These are phyloP conservation scores for Otatea glauca DNA, from an alignment of 176 grass and related monocot species.

Conservation along the genomic window DNA sequence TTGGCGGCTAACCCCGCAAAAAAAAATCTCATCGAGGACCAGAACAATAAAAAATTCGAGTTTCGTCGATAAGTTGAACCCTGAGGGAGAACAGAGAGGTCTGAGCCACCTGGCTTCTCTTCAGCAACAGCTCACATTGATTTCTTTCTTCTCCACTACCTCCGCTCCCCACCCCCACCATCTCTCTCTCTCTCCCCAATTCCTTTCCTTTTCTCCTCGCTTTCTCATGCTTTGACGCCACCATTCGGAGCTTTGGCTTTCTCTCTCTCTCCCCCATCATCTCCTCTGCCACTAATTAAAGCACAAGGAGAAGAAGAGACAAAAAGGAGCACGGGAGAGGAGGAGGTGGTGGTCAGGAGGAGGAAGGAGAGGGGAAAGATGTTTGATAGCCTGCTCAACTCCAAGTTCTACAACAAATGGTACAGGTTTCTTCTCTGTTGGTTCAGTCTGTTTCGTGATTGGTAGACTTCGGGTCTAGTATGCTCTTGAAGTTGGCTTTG, in stretches of 20 bases:
- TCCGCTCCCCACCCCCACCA: conserved; percentile 26
- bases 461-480: neutral
- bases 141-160: conserved; percentile 55
- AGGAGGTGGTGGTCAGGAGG: neutral
- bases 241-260: conserved; percentile 45
- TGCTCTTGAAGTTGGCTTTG: neutral
- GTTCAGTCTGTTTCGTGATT: conserved; percentile 22
- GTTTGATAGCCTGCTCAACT: conserved; percentile 72
- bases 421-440: conserved; percentile 3
- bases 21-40: too few species aligned
- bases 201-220: conserved; percentile 44
- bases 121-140: conserved; percentile 54
- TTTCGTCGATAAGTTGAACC: too few species aligned
- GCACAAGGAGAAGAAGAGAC: neutral
- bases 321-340: neutral
- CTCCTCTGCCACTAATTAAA: conserved; percentile 25
- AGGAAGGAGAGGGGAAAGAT: conserved; percentile 49
- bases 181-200: neutral
- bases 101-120: conserved; percentile 38
- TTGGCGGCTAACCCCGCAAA: too few species aligned
- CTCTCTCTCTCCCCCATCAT: conserved; percentile 7
- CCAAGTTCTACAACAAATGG: conserved; percentile 94
- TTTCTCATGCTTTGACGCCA: conserved; percentile 63
- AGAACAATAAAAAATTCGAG: too few species aligned
- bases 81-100: too few species aligned